phyloP scores from a whole-genome alignment of 164 flowering plant species.

The Magnolia sinica region DNA sequence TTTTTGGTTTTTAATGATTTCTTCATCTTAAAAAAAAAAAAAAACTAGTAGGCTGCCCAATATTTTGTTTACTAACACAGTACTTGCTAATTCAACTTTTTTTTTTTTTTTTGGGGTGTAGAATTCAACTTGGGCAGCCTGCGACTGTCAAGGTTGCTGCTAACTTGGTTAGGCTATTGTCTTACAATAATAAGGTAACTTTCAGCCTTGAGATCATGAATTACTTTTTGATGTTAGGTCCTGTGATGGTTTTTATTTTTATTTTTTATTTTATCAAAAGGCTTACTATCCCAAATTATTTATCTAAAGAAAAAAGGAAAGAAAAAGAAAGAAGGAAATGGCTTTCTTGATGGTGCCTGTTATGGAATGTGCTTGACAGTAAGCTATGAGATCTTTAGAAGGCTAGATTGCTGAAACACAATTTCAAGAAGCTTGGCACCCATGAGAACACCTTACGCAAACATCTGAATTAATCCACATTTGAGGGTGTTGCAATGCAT shows the following conservation, averaged over 20 bases:
- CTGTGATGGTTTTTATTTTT: neutral
- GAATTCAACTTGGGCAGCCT: constrained; percentile 94
- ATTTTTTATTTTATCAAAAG: neutral
- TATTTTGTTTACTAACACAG: neutral
- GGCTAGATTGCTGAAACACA: too few relatives aligned
- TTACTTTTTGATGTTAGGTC: neutral
- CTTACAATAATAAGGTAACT: constrained; percentile 83
- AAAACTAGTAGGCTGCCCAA: neutral
- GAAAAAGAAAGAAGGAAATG: neutral
- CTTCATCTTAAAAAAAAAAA: too few relatives aligned
- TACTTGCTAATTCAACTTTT: neutral
- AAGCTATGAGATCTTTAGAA: too few relatives aligned
- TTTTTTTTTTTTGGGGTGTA: constrained; percentile 28
- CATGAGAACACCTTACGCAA: too few relatives aligned
- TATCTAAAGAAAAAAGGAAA: neutral
- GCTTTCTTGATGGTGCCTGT: neutral
- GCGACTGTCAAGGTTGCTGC: constrained; percentile 98
- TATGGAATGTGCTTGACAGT: neutral
- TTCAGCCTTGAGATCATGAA: neutral
- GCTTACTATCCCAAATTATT: neutral
- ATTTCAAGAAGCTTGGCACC: too few relatives aligned
- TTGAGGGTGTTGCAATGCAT: too few relatives aligned
- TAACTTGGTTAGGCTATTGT: constrained; percentile 66
- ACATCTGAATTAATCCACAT: too few relatives aligned
- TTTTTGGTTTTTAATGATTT: too few relatives aligned